Conservation (phyloP, 2,329 filamentous ascomycete species). For the Botryotinia narcissicola region DNA sequence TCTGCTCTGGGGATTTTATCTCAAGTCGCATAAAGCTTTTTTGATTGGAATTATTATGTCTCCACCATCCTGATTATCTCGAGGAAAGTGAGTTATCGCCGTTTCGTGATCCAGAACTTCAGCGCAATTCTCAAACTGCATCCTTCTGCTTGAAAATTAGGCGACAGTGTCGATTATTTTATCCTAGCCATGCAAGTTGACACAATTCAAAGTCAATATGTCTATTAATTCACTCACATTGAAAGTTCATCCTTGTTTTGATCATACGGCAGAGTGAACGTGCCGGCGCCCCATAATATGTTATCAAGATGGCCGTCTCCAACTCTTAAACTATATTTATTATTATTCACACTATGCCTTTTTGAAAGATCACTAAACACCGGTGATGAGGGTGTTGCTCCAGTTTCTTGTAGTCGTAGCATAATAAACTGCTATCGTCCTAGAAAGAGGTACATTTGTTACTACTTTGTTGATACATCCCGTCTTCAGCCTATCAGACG, state of each 20-base stretch:
- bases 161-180: background rate
- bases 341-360: too few species aligned
- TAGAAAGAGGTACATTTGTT: too few species aligned
- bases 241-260: background rate
- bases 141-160: background rate
- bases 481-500: background rate
- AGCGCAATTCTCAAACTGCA: background rate
- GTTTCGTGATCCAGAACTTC: background rate
- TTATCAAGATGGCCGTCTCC: background rate
- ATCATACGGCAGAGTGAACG: background rate
- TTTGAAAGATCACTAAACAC: too few species aligned
- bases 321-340: too few species aligned
- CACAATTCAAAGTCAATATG: background rate
- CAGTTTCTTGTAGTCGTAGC: background rate
- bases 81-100: background rate
- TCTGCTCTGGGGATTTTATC: background rate
- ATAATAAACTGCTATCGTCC: background rate
- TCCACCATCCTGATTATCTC: background rate
- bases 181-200: background rate
- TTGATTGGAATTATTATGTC: background rate
- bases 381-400: background rate
- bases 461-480: background rate
- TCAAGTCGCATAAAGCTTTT: background rate
- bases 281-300: background rate
- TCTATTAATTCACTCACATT: background rate